phyloP scores from a whole-genome alignment of 164 flowering plant species.

The Annona squamosa region DNA sequence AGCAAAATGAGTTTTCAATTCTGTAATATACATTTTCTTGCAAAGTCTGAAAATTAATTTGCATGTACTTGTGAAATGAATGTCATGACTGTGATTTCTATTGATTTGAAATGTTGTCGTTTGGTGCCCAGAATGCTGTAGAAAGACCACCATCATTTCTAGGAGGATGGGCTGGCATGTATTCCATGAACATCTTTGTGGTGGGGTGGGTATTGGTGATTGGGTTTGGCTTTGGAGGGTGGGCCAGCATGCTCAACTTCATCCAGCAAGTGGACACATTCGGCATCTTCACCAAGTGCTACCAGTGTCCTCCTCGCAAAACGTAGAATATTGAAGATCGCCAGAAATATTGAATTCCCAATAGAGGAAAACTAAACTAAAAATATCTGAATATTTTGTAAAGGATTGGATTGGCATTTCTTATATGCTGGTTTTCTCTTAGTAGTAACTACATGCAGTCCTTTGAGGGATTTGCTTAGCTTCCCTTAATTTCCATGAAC shows the following conservation, averaged over 20 bases:
- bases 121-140: constrained; percentile 48
- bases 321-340: not conserved
- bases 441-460: not conserved
- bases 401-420: not conserved
- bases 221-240: constrained; percentile 78
- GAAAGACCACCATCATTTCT: constrained; percentile 56
- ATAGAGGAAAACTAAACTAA: not conserved
- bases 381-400: constrained; percentile 4
- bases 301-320: constrained; percentile 47
- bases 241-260: constrained; percentile 76
- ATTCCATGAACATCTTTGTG: constrained; percentile 47
- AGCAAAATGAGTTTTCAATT: too few species aligned
- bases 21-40: too few species aligned
- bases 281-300: constrained; percentile 69
- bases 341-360: not conserved
- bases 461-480: constrained; percentile 5
- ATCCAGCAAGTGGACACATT: constrained; percentile 51
- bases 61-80: not conserved
- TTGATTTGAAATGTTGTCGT: not conserved
- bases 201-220: constrained; percentile 64
- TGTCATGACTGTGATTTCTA: not conserved
- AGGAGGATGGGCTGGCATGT: constrained; percentile 64
- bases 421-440: not conserved
- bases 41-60: too few species aligned
- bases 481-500: not conserved